phyloP scores from a whole-genome alignment of 2,329 filamentous ascomycete genomes.

The Cordyceps militaris region DNA sequence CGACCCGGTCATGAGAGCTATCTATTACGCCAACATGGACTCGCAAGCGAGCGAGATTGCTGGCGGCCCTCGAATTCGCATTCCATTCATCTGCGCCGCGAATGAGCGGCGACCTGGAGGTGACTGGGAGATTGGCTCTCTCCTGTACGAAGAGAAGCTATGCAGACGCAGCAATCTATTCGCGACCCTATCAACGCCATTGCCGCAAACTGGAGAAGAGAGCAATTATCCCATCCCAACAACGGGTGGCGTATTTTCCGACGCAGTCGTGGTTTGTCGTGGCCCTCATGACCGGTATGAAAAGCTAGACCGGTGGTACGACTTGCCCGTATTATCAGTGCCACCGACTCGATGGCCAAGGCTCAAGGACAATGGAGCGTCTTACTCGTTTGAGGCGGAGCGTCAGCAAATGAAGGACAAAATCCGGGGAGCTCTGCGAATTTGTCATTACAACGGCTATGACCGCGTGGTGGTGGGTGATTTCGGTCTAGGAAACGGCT shows the following conservation, averaged over 20 bases:
- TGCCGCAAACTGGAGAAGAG: constrained; percentile 35
- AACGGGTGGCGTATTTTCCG: constrained; percentile 62
- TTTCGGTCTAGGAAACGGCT: constrained; percentile 57
- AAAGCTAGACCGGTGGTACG: constrained; percentile 45
- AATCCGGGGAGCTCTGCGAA: constrained; percentile 62
- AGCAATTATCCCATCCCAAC: constrained; percentile 66
- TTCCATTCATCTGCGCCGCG: constrained; percentile 65
- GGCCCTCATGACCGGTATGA: constrained; percentile 61
- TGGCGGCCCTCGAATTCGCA: constrained; percentile 30
- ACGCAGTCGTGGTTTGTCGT: constrained; percentile 65
- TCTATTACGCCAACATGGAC: constrained; percentile 45
- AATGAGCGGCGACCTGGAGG: constrained; percentile 71
- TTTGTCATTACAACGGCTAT: constrained; percentile 56
- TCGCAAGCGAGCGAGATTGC: constrained; percentile 28
- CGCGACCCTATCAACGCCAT: constrained; percentile 58
- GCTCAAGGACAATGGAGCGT: constrained; percentile 57
- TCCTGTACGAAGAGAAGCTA: constrained; percentile 55
- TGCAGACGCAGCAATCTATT: constrained; percentile 69
- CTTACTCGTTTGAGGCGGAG: constrained; percentile 67
- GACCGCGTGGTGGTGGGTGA: constrained; percentile 54
- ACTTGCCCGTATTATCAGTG: constrained; percentile 66
- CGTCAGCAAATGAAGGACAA: constrained; percentile 66
- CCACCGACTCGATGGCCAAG: constrained; percentile 67
- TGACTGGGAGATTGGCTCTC: constrained; percentile 64
- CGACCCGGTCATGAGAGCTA: constrained; percentile 54